These are phyloP conservation scores for Podosphaera fusca DNA, from an alignment of 2,329 filamentous ascomycete genomes.

Conservation along the genomic window DNA sequence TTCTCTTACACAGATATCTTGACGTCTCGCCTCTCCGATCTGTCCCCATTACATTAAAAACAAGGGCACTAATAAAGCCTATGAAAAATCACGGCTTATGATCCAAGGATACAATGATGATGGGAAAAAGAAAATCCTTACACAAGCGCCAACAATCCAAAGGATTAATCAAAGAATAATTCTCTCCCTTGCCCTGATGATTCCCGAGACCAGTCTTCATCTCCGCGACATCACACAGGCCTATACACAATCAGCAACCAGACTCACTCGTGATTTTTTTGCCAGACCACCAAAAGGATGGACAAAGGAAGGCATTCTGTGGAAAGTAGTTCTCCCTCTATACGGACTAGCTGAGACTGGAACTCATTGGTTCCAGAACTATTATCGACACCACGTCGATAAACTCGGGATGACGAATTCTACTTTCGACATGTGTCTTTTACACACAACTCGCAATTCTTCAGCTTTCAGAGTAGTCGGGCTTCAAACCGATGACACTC, in stretches of 20 bases:
- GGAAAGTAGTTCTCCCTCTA: neutral
- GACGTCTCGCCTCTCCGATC: too few species aligned
- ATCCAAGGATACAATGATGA: too few species aligned
- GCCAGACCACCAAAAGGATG: neutral
- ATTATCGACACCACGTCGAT: slow-evolving; percentile 1
- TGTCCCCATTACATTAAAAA: too few species aligned
- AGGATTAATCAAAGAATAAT: too few species aligned
- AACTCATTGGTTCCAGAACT: slow-evolving; percentile 1
- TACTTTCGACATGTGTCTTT: slow-evolving; percentile 1
- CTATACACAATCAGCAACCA: neutral
- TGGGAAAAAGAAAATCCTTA: too few species aligned
- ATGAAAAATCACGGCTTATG: too few species aligned
- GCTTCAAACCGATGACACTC: neutral
- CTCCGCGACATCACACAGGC: neutral
- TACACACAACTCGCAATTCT: neutral
- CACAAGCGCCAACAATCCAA: too few species aligned
- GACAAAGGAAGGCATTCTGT: neutral
- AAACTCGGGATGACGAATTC: neutral
- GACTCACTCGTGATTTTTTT: neutral
- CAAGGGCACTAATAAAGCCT: too few species aligned
- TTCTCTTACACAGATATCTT: too few species aligned
- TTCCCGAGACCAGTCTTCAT: neutral
- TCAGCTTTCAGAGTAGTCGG: neutral
- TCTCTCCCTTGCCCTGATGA: neutral
- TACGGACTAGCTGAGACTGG: slow-evolving; percentile 1